phyloP scores from a whole-genome alignment of 148 eudicot genomes.

The Chenopodium suecicum region DNA sequence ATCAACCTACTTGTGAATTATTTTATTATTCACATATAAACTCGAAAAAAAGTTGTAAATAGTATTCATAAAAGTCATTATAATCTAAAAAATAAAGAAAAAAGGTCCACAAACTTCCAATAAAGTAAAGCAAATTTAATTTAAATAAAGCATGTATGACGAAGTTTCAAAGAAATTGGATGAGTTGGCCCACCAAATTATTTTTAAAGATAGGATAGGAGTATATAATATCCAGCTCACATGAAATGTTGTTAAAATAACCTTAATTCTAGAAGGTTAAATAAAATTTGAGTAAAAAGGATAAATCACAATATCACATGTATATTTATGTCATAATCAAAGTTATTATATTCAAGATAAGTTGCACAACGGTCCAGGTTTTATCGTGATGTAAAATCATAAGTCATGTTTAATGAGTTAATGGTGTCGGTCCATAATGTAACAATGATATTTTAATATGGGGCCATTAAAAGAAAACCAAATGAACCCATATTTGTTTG shows the following conservation, averaged over 20 bases:
- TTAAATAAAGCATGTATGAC: slow-evolving; percentile 1
- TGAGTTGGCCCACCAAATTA: background rate
- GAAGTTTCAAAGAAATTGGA: slow-evolving; percentile 21
- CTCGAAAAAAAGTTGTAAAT: background rate
- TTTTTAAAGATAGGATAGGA: background rate
- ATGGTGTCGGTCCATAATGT: slow-evolving; percentile 5
- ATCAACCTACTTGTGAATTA: slow-evolving; percentile 7
- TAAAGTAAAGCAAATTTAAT: background rate
- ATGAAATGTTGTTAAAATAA: slow-evolving; percentile 5
- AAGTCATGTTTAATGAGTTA: background rate
- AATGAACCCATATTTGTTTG: background rate
- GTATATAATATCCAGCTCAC: slow-evolving; percentile 1
- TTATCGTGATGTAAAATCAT: background rate
- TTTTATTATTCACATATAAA: background rate
- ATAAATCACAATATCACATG: slow-evolving; percentile 19
- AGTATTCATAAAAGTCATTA: background rate
- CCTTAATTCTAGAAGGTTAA: background rate
- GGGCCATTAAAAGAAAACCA: background rate
- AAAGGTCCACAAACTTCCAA: slow-evolving; percentile 10
- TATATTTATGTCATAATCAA: slow-evolving; percentile 6
- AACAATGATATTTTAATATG: background rate
- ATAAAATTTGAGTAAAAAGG: background rate
- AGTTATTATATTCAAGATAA: background rate
- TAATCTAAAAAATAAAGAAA: background rate
- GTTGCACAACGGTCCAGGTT: background rate